These are phyloP conservation scores for Pseudocercospora crystallina DNA, from an alignment of 2,329 filamentous ascomycete genomes.

Conservation along the genomic window DNA sequence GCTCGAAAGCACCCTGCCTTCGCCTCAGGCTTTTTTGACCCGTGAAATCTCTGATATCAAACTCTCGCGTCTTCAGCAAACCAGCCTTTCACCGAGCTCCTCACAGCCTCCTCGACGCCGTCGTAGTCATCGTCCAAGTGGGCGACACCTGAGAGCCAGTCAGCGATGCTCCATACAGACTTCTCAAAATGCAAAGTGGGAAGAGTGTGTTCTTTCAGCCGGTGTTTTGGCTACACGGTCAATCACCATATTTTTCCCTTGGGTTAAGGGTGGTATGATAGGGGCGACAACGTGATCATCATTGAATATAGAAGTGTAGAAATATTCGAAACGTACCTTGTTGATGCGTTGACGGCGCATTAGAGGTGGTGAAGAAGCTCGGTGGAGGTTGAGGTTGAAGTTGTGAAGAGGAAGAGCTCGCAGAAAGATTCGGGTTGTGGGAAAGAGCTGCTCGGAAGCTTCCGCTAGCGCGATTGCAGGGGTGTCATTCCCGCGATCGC, in stretches of 20 bases:
- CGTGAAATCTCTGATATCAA: too few species aligned
- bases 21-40: too few species aligned
- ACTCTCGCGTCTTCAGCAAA: too few species aligned
- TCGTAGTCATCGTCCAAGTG: neutral
- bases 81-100: too few species aligned
- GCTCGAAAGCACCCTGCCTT: too few species aligned
- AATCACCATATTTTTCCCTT: constrained; percentile 51
- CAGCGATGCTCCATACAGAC: neutral
- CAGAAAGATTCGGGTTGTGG: constrained; percentile 12
- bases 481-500: too few species aligned
- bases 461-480: constrained; percentile 1
- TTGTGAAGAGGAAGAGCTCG: constrained; percentile 1
- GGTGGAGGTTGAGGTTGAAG: constrained; percentile 1
- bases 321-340: neutral
- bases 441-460: constrained; percentile 1
- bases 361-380: neutral
- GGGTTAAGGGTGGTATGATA: constrained; percentile 52
- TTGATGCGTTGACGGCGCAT: constrained; percentile 6
- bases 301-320: constrained; percentile 34
- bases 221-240: constrained; percentile 64
- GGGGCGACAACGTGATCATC: constrained; percentile 65
- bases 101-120: neutral
- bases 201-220: constrained; percentile 44
- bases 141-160: constrained; percentile 11
- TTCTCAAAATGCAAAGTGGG: constrained; percentile 7